Evolutionary conservation across 345 rosid genomes (phyloP).

Genomic region (Heritiera littoralis): DNA sequence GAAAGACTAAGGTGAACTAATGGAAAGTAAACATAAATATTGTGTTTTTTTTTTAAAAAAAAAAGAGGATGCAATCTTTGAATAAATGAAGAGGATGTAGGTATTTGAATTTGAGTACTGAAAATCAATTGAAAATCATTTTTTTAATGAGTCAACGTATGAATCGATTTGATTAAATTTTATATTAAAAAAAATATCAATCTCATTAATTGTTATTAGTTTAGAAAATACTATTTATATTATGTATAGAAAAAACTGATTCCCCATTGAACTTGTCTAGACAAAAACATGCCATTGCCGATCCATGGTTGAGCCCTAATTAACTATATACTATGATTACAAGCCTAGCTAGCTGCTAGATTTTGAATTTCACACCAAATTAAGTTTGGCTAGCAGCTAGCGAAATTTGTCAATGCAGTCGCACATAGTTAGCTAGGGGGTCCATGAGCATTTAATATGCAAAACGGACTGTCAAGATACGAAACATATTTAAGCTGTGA

Average conservation of each 20-base stretch:
- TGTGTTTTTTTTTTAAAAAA: too few species aligned
- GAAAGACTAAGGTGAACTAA: too few species aligned
- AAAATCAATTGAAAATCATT: too few species aligned
- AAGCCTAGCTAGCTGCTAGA: not conserved
- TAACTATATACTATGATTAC: not conserved
- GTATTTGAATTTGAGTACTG: too few species aligned
- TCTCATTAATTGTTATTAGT: too few species aligned
- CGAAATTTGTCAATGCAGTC: not conserved
- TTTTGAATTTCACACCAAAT: slow-evolving; percentile 10
- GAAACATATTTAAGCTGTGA: not conserved
- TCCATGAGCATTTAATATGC: slow-evolving; percentile 5
- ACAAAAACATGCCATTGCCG: not conserved
- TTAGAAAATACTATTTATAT: too few species aligned
- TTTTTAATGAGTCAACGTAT: too few species aligned
- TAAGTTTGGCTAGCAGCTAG: not conserved
- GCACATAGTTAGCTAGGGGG: slow-evolving; percentile 2
- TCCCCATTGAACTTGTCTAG: not conserved
- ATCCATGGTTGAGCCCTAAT: not conserved
- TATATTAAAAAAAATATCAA: too few species aligned
- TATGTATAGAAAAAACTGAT: not conserved
- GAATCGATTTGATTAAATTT: too few species aligned
- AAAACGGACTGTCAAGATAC: not conserved
- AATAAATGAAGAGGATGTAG: too few species aligned
- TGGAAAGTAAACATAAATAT: too few species aligned
- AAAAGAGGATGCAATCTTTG: too few species aligned